Evolutionary conservation across 768 basidiomycete species (phyloP).

Genomic region (Leccinum obscurum): DNA sequence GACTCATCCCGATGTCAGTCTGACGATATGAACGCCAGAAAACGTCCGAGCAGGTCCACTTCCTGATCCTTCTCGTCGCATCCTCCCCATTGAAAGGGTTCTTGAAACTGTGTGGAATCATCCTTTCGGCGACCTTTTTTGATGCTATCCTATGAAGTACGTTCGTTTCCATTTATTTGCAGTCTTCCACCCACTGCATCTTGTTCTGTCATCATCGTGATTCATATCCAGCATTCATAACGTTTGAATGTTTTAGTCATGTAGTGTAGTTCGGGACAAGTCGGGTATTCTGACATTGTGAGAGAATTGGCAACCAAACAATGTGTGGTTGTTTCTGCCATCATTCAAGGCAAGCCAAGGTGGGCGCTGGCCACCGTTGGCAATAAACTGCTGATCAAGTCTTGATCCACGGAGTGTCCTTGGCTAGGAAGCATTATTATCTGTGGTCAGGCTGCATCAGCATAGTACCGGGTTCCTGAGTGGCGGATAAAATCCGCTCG

Average conservation of each 20-base stretch:
- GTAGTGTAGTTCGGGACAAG: conserved; percentile 26
- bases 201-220: conserved; percentile 11
- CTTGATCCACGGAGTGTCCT: not conserved
- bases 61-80: not conserved
- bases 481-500: conserved; percentile 3
- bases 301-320: conserved; percentile 6
- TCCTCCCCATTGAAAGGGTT: conserved; percentile 40
- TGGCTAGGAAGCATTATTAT: not conserved
- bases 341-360: not conserved
- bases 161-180: conserved; percentile 22
- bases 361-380: conserved; percentile 10
- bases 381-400: not conserved
- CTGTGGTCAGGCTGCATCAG: not conserved
- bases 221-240: conserved; percentile 21
- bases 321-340: not conserved
- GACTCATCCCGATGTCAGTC: conserved; percentile 22
- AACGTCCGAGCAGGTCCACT: not conserved
- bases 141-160: conserved; percentile 4
- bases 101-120: conserved; percentile 19
- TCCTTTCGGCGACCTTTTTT: not conserved
- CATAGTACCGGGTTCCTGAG: not conserved
- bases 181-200: conserved; percentile 4
- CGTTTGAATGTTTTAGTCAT: conserved; percentile 30
- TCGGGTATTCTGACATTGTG: conserved; percentile 1
- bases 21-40: not conserved